These are phyloP conservation scores for Aureobasidium sp. DNA, from an alignment of 2,329 filamentous ascomycete species.

Conservation along the genomic window DNA sequence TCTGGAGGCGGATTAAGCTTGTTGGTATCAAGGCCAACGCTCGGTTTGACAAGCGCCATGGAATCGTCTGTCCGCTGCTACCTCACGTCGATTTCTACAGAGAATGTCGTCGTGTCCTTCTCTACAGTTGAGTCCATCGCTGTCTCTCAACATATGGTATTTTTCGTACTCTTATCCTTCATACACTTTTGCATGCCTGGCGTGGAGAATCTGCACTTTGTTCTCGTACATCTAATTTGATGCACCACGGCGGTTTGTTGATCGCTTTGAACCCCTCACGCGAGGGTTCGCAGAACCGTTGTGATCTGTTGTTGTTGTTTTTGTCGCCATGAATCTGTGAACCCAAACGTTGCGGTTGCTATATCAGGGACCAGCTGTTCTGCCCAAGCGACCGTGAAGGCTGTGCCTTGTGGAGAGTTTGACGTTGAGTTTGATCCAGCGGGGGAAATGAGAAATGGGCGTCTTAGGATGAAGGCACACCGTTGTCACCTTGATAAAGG, in stretches of 20 bases:
- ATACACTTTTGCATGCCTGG: not conserved
- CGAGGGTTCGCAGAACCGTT: not conserved
- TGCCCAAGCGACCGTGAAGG: not conserved
- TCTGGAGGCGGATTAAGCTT: not conserved
- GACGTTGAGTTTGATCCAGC: not conserved
- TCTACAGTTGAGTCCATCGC: not conserved
- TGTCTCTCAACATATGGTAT: not conserved
- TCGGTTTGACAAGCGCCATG: not conserved
- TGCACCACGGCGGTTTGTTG: not conserved
- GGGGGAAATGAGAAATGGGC: conserved; percentile 4
- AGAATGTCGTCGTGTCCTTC: not conserved
- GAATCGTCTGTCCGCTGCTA: not conserved
- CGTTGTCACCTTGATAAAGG: conserved; percentile 8
- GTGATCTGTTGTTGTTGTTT: not conserved
- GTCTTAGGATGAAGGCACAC: not conserved
- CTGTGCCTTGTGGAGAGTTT: not conserved
- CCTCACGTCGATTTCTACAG: not conserved
- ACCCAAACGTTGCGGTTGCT: not conserved
- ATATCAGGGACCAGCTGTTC: not conserved
- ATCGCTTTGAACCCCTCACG: not conserved
- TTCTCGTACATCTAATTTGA: not conserved
- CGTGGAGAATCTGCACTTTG: not conserved
- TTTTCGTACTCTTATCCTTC: not conserved
- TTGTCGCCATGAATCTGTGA: not conserved
- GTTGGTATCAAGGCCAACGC: not conserved